Percentiles rank a stretch among this genome's conserved stretches.
Conservation (phyloP, 352 stramenopile genomes). For the Globisporangium nagaii region DNA sequence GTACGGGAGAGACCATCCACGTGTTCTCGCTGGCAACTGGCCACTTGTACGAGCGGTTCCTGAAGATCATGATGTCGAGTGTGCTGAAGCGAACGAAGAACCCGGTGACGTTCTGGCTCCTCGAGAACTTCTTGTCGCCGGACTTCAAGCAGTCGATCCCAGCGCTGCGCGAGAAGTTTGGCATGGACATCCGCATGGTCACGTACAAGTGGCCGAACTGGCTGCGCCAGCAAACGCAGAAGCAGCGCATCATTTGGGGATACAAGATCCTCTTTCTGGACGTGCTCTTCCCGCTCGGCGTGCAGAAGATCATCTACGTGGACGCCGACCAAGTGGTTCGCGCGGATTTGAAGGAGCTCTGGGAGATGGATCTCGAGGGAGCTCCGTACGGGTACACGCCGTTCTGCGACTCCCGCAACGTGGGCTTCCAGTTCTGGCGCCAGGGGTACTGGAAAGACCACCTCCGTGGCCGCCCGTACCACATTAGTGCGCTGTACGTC, state of each 20-base stretch:
- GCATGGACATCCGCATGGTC: constrained; percentile 98
- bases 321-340: constrained; percentile 99
- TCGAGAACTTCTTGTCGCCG: constrained; percentile 99
- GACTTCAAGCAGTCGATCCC: constrained; percentile 95
- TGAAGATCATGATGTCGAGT: constrained; percentile 99
- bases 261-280: constrained; percentile 99
- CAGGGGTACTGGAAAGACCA: constrained; percentile 98
- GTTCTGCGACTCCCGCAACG: constrained; percentile 96
- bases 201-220: constrained; percentile 99
- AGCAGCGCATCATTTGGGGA: constrained; percentile 99
- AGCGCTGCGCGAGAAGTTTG: constrained; percentile 89
- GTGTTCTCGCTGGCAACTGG: constrained; percentile 97
- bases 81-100: constrained; percentile 95
- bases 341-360: constrained; percentile 97
- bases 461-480: constrained; percentile 95
- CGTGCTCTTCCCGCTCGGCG: constrained; percentile 97
- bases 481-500: constrained; percentile 99
- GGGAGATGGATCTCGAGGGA: constrained; percentile 97
- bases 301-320: constrained; percentile 99
- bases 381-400: constrained; percentile 97
- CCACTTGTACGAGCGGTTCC: constrained; percentile 98
- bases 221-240: constrained; percentile 97
- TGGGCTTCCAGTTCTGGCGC: constrained; percentile 99
- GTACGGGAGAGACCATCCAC: constrained; percentile 93
- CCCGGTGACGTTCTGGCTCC: constrained; percentile 99